A percentile compares a stretch with the other conserved stretches of the same genome.
These are phyloP conservation scores for Tylopilus plumbeoviolaceoides DNA, from an alignment of 768 basidiomycete genomes.

Conservation along the genomic window DNA sequence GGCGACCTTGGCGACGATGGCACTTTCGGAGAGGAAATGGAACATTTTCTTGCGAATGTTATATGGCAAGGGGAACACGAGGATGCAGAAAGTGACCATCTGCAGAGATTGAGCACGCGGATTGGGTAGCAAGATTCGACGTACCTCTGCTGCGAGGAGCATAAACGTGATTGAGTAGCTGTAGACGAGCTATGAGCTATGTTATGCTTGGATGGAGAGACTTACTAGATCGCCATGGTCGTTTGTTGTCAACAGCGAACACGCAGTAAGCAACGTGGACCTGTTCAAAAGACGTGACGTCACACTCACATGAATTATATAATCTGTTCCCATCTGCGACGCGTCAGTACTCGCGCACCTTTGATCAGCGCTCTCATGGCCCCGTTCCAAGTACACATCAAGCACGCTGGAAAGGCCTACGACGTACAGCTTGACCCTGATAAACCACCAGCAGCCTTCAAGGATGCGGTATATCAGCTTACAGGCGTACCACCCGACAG, in stretches of 20 bases:
- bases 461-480: conserved; percentile 71
- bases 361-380: conserved; percentile 45
- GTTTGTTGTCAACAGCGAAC: conserved; percentile 2
- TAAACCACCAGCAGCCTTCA: conserved; percentile 69
- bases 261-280: conserved; percentile 21
- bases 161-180: conserved; percentile 81
- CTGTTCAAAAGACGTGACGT: conserved; percentile 21
- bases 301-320: conserved; percentile 21
- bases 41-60: conserved; percentile 66
- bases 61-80: conserved; percentile 86
- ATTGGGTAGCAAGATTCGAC: background rate
- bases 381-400: conserved; percentile 73
- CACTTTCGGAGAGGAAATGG: conserved; percentile 63
- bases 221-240: conserved; percentile 49
- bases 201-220: background rate
- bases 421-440: conserved; percentile 70
- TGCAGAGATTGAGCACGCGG: conserved; percentile 19
- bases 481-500: conserved; percentile 88
- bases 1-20: conserved; percentile 75
- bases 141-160: conserved; percentile 72
- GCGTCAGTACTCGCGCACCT: conserved; percentile 14
- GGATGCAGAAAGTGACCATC: conserved; percentile 81
- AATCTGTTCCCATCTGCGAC: conserved; percentile 30
- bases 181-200: background rate
- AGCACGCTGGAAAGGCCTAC: conserved; percentile 82